Evolutionary conservation across 768 basidiomycete species (phyloP).

Genomic region (Phaeotremella skinneri): DNA sequence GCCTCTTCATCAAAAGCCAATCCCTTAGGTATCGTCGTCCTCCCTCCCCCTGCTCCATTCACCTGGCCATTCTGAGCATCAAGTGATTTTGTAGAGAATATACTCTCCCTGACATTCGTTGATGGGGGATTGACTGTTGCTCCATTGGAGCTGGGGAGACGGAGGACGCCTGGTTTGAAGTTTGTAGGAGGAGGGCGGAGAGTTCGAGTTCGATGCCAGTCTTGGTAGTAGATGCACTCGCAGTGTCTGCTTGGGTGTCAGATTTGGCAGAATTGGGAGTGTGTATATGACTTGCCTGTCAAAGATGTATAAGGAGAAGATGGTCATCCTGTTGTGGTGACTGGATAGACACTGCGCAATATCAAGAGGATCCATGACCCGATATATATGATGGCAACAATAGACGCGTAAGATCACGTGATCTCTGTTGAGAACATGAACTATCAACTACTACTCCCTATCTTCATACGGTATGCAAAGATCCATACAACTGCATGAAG

Average conservation of each 20-base stretch:
- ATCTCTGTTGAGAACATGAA: background rate
- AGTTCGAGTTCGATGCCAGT: constrained; percentile 80
- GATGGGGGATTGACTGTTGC: constrained; percentile 8
- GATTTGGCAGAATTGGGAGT: constrained; percentile 4
- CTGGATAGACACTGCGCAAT: too few species aligned
- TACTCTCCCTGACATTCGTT: constrained; percentile 27
- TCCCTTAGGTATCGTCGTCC: constrained; percentile 51
- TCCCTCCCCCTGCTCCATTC: constrained; percentile 6
- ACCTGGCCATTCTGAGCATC: constrained; percentile 23
- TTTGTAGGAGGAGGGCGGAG: constrained; percentile 68
- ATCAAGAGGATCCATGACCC: too few species aligned
- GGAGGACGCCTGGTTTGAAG: constrained; percentile 76
- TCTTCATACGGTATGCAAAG: too few species aligned
- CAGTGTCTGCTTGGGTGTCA: constrained; percentile 66
- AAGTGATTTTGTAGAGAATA: constrained; percentile 25
- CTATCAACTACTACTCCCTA: too few species aligned
- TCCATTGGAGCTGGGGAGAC: constrained; percentile 57
- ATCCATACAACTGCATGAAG: background rate
- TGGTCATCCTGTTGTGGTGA: constrained; percentile 62
- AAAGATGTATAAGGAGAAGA: constrained; percentile 88
- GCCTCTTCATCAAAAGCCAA: constrained; percentile 95
- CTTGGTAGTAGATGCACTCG: constrained; percentile 88
- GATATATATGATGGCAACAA: background rate
- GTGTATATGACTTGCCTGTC: constrained; percentile 63
- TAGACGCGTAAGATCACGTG: background rate